A percentile compares a stretch with the other conserved stretches of the same genome.
These are phyloP conservation scores for Backusella tuberculispora DNA, from an alignment of 192 early-diverging fungal genomes.

Conservation along the genomic window DNA sequence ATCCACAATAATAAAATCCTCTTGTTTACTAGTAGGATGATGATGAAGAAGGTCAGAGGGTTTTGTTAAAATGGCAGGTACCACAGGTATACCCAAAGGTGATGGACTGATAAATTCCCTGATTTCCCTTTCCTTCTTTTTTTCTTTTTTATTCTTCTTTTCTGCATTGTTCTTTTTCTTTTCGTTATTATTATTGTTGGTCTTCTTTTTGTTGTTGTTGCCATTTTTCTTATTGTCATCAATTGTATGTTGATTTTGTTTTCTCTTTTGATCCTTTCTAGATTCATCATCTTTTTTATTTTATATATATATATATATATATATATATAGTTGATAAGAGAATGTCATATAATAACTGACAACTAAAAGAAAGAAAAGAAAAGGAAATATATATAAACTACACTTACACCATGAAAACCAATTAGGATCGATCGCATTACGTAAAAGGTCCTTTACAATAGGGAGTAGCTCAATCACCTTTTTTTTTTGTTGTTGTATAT, in stretches of 20 bases:
- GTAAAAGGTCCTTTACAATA: constrained; percentile 20
- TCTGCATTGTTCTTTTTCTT: neutral
- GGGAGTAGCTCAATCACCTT: constrained; percentile 26
- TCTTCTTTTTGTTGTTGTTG: neutral
- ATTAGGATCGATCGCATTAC: constrained; percentile 19
- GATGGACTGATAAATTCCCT: constrained; percentile 15
- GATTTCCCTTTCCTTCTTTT: neutral
- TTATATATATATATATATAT: too few relatives aligned
- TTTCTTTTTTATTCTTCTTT: neutral
- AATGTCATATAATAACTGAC: too few relatives aligned
- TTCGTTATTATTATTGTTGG: neutral
- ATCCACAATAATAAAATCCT: neutral
- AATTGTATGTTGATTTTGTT: neutral
- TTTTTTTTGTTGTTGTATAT: neutral
- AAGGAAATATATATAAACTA: neutral
- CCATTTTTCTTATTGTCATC: neutral
- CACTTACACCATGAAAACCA: constrained; percentile 8
- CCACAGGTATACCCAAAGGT: constrained; percentile 17
- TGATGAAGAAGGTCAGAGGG: constrained; percentile 3
- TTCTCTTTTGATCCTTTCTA: neutral
- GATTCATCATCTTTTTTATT: neutral
- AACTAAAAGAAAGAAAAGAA: neutral
- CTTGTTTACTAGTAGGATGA: neutral
- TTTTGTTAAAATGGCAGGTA: constrained; percentile 21
- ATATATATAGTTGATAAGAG: too few relatives aligned